phyloP scores from a whole-genome alignment of 1,284 basidiomycete genomes.

The Marasmius oreades region DNA sequence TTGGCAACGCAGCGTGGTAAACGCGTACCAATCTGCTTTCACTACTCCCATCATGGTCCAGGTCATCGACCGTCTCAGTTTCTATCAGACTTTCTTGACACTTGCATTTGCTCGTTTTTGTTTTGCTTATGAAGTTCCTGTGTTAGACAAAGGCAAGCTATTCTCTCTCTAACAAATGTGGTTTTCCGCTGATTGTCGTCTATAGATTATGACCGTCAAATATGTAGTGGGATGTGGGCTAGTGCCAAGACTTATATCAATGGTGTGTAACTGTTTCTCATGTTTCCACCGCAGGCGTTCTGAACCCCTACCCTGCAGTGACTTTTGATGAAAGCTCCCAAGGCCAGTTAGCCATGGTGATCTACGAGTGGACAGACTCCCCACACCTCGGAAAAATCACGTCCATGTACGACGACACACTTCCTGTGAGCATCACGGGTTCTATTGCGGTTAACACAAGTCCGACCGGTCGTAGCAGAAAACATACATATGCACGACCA shows the following conservation, averaged over 20 bases:
- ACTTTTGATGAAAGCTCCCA: slow-evolving; percentile 77
- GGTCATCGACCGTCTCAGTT: slow-evolving; percentile 28
- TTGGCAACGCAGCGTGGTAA: slow-evolving; percentile 6
- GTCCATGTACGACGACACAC: slow-evolving; percentile 48
- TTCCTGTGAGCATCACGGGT: slow-evolving; percentile 56
- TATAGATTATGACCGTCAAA: slow-evolving; percentile 77
- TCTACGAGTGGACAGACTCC: slow-evolving; percentile 94
- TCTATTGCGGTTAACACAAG: neutral
- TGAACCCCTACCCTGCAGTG: slow-evolving; percentile 44
- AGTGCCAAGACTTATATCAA: slow-evolving; percentile 80
- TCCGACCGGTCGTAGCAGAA: slow-evolving; percentile 52
- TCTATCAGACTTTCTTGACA: slow-evolving; percentile 32
- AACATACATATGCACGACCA: slow-evolving; percentile 88
- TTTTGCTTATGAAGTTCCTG: slow-evolving; percentile 57
- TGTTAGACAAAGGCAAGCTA: slow-evolving; percentile 51
- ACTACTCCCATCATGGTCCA: slow-evolving; percentile 18
- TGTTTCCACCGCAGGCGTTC: neutral
- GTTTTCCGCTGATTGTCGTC: slow-evolving; percentile 13
- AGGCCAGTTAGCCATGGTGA: slow-evolving; percentile 91
- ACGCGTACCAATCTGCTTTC: slow-evolving; percentile 14
- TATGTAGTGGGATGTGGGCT: slow-evolving; percentile 95
- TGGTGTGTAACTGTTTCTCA: slow-evolving; percentile 44
- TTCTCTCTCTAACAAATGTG: slow-evolving; percentile 1
- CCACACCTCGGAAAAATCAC: slow-evolving; percentile 78
- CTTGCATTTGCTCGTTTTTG: slow-evolving; percentile 28